A percentile compares a stretch with the other conserved stretches of the same genome.
Evolutionary conservation across 2,329 filamentous ascomycete species (phyloP).

Genomic region (Hypocrella siamensis): DNA sequence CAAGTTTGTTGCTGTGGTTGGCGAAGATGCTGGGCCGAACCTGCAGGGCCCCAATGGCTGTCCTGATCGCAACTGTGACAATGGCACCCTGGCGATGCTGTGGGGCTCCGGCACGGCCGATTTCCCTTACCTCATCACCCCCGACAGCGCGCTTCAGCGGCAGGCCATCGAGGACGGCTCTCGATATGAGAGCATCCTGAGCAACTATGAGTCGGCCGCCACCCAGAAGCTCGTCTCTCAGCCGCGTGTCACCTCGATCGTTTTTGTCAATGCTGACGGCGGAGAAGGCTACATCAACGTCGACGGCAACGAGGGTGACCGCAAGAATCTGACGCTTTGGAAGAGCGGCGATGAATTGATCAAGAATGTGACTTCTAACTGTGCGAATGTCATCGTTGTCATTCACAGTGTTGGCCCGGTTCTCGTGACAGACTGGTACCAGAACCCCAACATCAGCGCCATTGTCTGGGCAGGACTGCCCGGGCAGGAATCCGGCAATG

Average conservation of each 20-base stretch:
- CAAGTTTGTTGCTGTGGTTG: constrained; percentile 61
- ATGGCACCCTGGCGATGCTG: constrained; percentile 53
- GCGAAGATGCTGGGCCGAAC: constrained; percentile 69
- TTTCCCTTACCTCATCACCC: constrained; percentile 63
- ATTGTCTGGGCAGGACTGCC: constrained; percentile 72
- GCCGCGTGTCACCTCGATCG: constrained; percentile 55
- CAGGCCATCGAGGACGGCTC: constrained; percentile 44
- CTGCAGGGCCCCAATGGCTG: constrained; percentile 67
- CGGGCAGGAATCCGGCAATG: constrained; percentile 70
- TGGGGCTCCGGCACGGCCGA: constrained; percentile 66
- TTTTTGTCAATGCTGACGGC: constrained; percentile 77
- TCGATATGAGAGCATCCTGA: constrained; percentile 49
- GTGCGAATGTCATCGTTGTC: constrained; percentile 82
- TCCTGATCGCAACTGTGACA: constrained; percentile 44
- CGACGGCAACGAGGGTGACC: constrained; percentile 73
- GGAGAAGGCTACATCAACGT: constrained; percentile 79
- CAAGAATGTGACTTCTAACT: constrained; percentile 59
- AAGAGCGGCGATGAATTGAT: constrained; percentile 66
- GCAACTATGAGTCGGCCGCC: constrained; percentile 47
- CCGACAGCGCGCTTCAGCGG: constrained; percentile 51
- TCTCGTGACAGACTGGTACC: constrained; percentile 57
- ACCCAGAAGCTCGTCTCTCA: constrained; percentile 45
- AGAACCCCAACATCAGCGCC: constrained; percentile 65
- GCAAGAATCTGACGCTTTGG: constrained; percentile 89
- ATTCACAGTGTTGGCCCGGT: constrained; percentile 78